phyloP scores from a whole-genome alignment of 495 filamentous ascomycete genomes.

The Lineolata rhizophorae region DNA sequence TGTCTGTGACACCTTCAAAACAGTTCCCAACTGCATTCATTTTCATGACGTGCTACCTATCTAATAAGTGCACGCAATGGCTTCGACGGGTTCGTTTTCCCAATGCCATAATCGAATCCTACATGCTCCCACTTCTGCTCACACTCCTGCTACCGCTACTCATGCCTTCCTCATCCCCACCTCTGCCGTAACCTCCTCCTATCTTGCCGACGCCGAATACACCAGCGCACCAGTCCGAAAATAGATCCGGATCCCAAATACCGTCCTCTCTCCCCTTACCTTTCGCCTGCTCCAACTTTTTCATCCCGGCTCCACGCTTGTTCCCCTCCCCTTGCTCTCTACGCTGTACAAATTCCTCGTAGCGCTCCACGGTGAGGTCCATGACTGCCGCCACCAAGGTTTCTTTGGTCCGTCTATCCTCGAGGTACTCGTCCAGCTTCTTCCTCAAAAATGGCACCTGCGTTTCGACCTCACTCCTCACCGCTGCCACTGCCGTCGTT shows the following conservation, averaged over 20 bases:
- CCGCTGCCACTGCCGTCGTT: conserved; percentile 9
- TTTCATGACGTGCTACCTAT: no score
- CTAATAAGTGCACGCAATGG: no score
- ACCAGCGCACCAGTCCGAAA: conserved; percentile 13
- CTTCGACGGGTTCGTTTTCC: no score
- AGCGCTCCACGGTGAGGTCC: conserved; percentile 16
- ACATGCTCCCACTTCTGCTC: no score
- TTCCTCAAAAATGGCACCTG: conserved; percentile 30
- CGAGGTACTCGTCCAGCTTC: conserved; percentile 26
- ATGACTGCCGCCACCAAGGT: conserved; percentile 19
- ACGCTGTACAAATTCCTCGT: conserved; percentile 17
- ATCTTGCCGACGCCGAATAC: conserved; percentile 15
- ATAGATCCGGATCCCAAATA: conserved; percentile 18
- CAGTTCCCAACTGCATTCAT: no score
- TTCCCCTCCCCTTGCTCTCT: conserved; percentile 22
- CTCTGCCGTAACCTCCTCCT: no score
- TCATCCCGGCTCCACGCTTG: conserved; percentile 17
- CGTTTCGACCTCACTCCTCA: conserved; percentile 24
- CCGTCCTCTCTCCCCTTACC: conserved; percentile 38
- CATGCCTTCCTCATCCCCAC: no score
- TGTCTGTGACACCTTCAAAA: no score
- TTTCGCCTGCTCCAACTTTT: conserved; percentile 26
- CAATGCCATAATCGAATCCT: no score
- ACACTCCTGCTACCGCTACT: no score
- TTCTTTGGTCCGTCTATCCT: conserved; percentile 17